A percentile compares a stretch with the other conserved stretches of the same genome.
These are phyloP conservation scores for Clonostachys rhizophaga DNA, from an alignment of 2,329 filamentous ascomycete genomes.

Conservation along the genomic window DNA sequence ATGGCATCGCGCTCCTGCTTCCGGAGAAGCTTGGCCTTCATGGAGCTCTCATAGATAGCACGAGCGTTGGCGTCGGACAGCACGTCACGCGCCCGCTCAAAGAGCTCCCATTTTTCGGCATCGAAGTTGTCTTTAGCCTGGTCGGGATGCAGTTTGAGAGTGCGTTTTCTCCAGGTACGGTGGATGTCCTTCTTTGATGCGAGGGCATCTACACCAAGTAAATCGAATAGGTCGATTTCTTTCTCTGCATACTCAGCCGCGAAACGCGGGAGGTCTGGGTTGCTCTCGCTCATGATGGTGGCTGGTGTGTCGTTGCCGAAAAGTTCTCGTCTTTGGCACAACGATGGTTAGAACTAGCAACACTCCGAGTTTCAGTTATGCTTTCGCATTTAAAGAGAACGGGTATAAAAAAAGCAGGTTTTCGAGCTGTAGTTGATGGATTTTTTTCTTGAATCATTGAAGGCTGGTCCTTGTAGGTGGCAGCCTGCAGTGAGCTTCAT, in stretches of 20 bases:
- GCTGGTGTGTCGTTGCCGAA: background rate
- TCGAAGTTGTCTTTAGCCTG: conserved; percentile 75
- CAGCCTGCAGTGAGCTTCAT: too few relatives aligned
- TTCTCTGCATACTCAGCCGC: conserved; percentile 56
- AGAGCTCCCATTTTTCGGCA: conserved; percentile 76
- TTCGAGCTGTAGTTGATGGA: too few relatives aligned
- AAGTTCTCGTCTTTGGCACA: background rate
- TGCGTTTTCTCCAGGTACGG: conserved; percentile 78
- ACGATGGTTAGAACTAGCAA: background rate
- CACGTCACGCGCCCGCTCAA: conserved; percentile 83
- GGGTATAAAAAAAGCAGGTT: too few relatives aligned
- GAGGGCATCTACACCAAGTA: conserved; percentile 63
- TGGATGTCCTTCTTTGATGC: conserved; percentile 70
- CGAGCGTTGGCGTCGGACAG: conserved; percentile 68
- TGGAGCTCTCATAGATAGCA: conserved; percentile 71
- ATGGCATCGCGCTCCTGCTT: conserved; percentile 69
- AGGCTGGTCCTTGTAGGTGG: too few relatives aligned
- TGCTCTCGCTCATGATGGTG: conserved; percentile 24
- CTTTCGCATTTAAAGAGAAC: too few relatives aligned
- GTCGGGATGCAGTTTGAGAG: conserved; percentile 91
- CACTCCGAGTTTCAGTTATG: too few relatives aligned
- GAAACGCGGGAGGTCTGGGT: conserved; percentile 42
- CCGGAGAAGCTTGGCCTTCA: conserved; percentile 66
- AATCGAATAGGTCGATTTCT: conserved; percentile 71
- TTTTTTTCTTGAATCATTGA: too few relatives aligned